Base-by-base conservation (phyloP, 352 stramenopile species). In the Lagenidium sp. region DNA sequence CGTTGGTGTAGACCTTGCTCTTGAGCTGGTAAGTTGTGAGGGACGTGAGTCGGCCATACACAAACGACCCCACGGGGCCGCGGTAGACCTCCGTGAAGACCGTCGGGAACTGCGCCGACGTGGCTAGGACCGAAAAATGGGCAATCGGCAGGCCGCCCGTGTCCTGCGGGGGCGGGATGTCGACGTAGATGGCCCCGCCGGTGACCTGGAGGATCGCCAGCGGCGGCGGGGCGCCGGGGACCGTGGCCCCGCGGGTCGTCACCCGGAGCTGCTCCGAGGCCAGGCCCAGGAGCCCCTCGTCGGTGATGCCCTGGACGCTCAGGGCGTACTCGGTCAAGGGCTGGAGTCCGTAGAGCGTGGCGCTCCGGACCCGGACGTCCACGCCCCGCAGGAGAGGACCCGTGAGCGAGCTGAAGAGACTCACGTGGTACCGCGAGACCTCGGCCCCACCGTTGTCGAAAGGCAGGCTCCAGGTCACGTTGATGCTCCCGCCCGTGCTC, bases 1-100 rank as follows among this genome's bases (percentile, higher is more conserved):
- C 59, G 35, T 26, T 42, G 24, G 60, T 82, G 4, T 48, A 32
- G 7, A 73, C 60, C 15, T 57, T 63, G 41, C 68, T 82, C 26
- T 64, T 63, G 20, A 84, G 35, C 12, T 48, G 62, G 47, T 82
- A 84, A 12, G 50, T 40, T 7, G 71, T 82, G 2, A 59, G 60
- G 44, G 62, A 78, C 1, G 34, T 31, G 23, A 84, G 41, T 13
- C 53, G 53, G 1, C 44, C 60, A 0, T 71, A 40, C 11, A 65
- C 51, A 25, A 56, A 62, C 0, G 22, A 54, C 7, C 50, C 6
- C 0, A 34, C 49, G 2, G 21, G 1, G 2, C 71, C 59, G 41
- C 50, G 44, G 36, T 82, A 81, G 6, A 75, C 53, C 41, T 78
- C 53, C 6, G 13, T 44, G 31, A 78, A 82, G 3, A 74, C 50